Conservation (phyloP, 2,329 filamentous ascomycete genomes). For the Aspergillus latus region DNA sequence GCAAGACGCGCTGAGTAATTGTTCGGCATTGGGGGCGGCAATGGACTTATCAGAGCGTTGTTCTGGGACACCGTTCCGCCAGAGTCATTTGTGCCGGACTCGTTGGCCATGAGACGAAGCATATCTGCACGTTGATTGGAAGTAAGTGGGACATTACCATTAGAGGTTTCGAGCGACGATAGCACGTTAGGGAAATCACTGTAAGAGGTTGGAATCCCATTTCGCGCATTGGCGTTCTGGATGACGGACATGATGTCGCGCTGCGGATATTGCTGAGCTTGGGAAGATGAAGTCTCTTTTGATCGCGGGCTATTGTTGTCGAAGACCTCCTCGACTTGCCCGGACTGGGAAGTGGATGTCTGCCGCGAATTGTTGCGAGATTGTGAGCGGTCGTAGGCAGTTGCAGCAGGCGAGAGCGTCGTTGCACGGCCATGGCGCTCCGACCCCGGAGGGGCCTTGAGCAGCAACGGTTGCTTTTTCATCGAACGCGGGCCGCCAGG, state of each 20-base stretch:
- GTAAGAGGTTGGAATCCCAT: conserved; percentile 38
- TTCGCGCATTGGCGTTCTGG: conserved; percentile 48
- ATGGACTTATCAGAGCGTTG: conserved; percentile 59
- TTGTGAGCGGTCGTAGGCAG: conserved; percentile 33
- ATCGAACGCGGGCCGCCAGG: conserved; percentile 41
- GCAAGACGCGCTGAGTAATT: conserved; percentile 53
- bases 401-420: conserved; percentile 38
- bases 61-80: conserved; percentile 45
- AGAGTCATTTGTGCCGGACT: conserved; percentile 45
- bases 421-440: conserved; percentile 33
- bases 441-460: conserved; percentile 44
- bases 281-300: conserved; percentile 19
- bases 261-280: conserved; percentile 33
- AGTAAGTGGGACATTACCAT: conserved; percentile 45
- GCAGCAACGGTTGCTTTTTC: conserved; percentile 48
- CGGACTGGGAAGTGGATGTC: conserved; percentile 31
- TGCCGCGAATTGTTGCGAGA: conserved; percentile 32
- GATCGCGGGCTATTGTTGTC: conserved; percentile 39
- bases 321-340: conserved; percentile 47
- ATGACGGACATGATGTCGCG: conserved; percentile 52
- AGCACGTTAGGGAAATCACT: conserved; percentile 48
- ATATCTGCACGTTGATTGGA: conserved; percentile 49
- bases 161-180: conserved; percentile 45
- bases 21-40: conserved; percentile 55
- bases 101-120: conserved; percentile 49